Base-by-base conservation (phyloP, 139 green algal species). In the Chlorella sorokiniana region DNA sequence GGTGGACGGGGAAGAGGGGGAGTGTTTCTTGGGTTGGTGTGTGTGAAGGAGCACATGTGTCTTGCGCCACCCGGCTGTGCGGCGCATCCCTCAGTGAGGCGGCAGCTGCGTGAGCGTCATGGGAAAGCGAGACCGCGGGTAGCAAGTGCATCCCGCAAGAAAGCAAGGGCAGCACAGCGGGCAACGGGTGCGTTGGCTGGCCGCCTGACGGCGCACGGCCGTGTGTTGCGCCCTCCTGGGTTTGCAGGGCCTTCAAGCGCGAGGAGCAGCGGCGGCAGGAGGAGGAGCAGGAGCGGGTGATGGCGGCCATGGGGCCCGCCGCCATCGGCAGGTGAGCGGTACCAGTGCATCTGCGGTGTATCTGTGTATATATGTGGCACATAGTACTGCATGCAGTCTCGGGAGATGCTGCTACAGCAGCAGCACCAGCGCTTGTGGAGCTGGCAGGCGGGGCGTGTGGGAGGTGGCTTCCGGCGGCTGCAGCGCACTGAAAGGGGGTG, bases 181-280 rank as follows among this genome's bases (percentile, higher is more conserved):
- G 48, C 61, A 68, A 22, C 64, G 18, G 25, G 31, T 71, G 4
- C 64, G 31, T 42, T 42, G 31, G 23, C 31, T 69, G 62, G 16
- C 38, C 37, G 35, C 37, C 33, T 4, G 44, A 4, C 37, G 5
- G 54, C 42, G 20, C 33, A 22, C 51, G 14, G 6, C 42, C 31
- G 41, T 62, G 23, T 63, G 25, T 23, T 22, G 18, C 41, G 41
- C 69, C 16, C 20, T 14, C 42, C 69, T 27, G 27, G 22, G 22
- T 33, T 33, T 51, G 33, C 73, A 78, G 79, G 69, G 31, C 69
- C 0, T 84, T 79, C 79, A 79, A 79, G 79, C 48, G 79, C 40
- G 79, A 84, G 79, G 79, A 84, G 79, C 68, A 84, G 69, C 79
- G 79, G 79, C 79, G 68, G 79, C 79, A 79, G 69, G 48, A 76